Evolutionary conservation across 768 basidiomycete genomes (phyloP).

Genomic region (Coprinopsis marcescibilis): DNA sequence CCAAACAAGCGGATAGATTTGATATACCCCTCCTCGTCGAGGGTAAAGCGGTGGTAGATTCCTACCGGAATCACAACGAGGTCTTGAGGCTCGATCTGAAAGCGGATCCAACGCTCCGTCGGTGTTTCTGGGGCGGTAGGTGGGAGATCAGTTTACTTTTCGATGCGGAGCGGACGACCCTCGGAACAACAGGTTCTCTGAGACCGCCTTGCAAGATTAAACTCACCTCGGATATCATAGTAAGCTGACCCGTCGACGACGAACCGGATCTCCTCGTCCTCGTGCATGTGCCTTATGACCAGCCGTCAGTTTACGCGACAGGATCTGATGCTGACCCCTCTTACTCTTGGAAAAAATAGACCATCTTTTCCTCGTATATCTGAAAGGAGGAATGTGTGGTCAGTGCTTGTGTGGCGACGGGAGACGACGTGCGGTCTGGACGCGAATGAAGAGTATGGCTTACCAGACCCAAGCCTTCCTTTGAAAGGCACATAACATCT

Average conservation of each 20-base stretch:
- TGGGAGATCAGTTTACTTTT: no score
- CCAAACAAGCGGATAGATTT: conserved; percentile 81
- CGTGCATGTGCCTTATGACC: conserved; percentile 72
- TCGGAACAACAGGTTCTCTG: no score
- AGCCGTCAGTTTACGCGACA: background rate
- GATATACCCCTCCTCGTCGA: conserved; percentile 69
- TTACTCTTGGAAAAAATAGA: conserved; percentile 78
- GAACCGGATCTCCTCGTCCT: conserved; percentile 93
- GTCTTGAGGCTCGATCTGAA: conserved; percentile 74
- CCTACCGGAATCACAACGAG: conserved; percentile 83
- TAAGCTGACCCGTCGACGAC: conserved; percentile 79
- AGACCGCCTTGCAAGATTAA: no score
- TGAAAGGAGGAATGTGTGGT: conserved; percentile 15
- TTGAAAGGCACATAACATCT: conserved; percentile 72
- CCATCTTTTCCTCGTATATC: conserved; percentile 74
- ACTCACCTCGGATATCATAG: conserved; percentile 82
- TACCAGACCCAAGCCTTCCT: conserved; percentile 71
- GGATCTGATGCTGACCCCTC: conserved; percentile 17
- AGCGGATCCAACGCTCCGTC: conserved; percentile 73
- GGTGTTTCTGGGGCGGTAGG: conserved; percentile 42
- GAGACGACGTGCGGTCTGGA: background rate
- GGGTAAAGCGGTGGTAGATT: conserved; percentile 92
- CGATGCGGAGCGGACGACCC: no score
- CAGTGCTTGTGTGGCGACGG: background rate
- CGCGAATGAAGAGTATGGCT: conserved; percentile 12